Base-by-base conservation (phyloP, 2,329 filamentous ascomycete genomes). In the Triangularia setosa region DNA sequence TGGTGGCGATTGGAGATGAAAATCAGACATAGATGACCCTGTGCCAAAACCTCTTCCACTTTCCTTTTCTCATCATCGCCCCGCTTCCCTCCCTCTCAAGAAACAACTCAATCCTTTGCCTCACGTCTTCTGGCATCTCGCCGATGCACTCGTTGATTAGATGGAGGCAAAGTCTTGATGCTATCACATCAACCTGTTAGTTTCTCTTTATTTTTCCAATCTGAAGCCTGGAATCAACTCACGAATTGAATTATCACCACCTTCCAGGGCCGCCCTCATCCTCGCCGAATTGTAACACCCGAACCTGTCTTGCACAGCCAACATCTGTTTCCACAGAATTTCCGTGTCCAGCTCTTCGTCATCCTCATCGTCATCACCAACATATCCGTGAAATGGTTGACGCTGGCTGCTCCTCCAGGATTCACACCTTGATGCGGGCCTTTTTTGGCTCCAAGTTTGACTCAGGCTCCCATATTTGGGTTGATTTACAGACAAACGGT, bases 211-310 rank as follows among this genome's bases (percentile, higher is more conserved):
- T 30, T 12, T 53, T 24, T 11, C 48, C 11, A 40, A 8, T 16
- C 8, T 9, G n/a, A 21, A 35, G 23, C 6, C 30, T 11, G 30
- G 27, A 52, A 12, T n/a, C 30, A 33, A 60, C 58, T 60, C 40
- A 60, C 58, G 58, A 23, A 44, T 53, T 12, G 11, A 18, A 9
- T 16, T 60, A 25, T 27, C 33, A 27, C 28, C 57, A 1, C 35
- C 40, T 33, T 60, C 58, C 40, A 60, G 21, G 2, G 58, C 58
- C 16, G 58, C 58, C 14, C 14, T 23, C 58, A 60, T 60, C 24
- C 58, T 60, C 14, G 58, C 58, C 12, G 35, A 52, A 27, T 60
- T 60, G 14, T 60, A 60, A 23, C 58, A 60, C 24, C 58, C 58
- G 24, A 60, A 60, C 25, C 40, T 30, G 28, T 53, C 40, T n/a